Evolutionary conservation across 2,329 filamentous ascomycete species (phyloP).

Genomic region (Calonectria leucothoes): DNA sequence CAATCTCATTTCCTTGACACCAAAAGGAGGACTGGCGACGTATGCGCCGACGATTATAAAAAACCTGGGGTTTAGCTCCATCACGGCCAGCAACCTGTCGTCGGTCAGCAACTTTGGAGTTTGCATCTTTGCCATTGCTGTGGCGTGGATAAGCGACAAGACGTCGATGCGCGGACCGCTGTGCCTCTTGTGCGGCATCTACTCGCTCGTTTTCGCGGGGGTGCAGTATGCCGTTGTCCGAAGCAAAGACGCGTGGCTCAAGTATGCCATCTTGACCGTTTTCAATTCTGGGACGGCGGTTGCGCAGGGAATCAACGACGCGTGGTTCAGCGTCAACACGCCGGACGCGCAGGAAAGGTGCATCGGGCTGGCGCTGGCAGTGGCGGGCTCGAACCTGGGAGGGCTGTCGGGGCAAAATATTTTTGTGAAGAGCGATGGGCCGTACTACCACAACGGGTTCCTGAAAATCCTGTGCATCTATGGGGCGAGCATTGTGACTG

Average conservation of each 20-base stretch:
- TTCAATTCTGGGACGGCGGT: constrained; percentile 16
- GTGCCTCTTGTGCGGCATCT: constrained; percentile 3
- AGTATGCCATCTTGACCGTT: constrained; percentile 8
- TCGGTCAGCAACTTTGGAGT: constrained; percentile 27
- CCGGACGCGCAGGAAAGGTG: constrained; percentile 14
- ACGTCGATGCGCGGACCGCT: constrained; percentile 6
- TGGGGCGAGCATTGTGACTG: not conserved
- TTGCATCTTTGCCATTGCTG: constrained; percentile 8
- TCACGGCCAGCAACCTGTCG: constrained; percentile 25
- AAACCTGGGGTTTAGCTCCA: constrained; percentile 26
- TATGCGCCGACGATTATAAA: constrained; percentile 30
- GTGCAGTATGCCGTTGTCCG: constrained; percentile 7
- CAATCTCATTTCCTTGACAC: constrained; percentile 25
- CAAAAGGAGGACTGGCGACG: constrained; percentile 23
- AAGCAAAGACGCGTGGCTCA: constrained; percentile 8
- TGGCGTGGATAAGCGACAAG: constrained; percentile 13
- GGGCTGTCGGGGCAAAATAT: constrained; percentile 18
- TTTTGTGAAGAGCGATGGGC: constrained; percentile 12
- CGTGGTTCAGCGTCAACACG: constrained; percentile 21
- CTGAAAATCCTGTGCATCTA: constrained; percentile 15
- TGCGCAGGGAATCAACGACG: constrained; percentile 20
- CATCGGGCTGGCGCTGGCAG: constrained; percentile 13
- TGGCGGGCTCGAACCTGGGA: constrained; percentile 14
- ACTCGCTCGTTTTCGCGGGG: constrained; percentile 11
- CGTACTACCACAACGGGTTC: not conserved